phyloP scores from a whole-genome alignment of 1,284 basidiomycete species.

The Pseudozyma thailandica region DNA sequence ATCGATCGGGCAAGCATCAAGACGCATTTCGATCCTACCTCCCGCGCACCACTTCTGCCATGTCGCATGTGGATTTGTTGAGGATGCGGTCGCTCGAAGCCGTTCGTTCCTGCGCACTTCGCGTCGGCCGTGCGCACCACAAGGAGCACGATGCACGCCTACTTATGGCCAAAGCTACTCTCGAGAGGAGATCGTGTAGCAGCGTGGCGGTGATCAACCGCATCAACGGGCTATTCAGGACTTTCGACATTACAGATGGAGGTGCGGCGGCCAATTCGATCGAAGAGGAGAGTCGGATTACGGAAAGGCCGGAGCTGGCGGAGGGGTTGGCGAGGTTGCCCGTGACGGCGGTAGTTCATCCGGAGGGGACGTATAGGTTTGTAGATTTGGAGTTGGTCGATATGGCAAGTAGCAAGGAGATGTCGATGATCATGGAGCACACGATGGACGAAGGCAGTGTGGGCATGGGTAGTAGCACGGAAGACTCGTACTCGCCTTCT shows the following conservation, averaged over 20 bases:
- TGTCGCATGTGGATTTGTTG: conserved; percentile 78
- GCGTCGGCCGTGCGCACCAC: conserved; percentile 80
- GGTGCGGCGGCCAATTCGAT: conserved; percentile 75
- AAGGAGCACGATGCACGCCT: conserved; percentile 77
- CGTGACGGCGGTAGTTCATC: conserved; percentile 10
- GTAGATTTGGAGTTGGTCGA: conserved; percentile 31
- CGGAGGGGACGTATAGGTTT: conserved; percentile 22
- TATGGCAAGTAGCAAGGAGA: conserved; percentile 20
- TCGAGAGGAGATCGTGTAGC: conserved; percentile 73
- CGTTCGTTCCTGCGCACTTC: conserved; percentile 71
- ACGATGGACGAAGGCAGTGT: conserved; percentile 11
- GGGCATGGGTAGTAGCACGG: conserved; percentile 7
- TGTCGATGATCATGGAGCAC: neutral
- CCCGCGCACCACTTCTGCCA: conserved; percentile 74
- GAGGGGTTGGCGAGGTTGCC: conserved; percentile 14
- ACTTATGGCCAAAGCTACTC: conserved; percentile 71
- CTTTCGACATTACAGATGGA: conserved; percentile 76
- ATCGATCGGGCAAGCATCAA: conserved; percentile 30
- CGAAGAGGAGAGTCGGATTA: conserved; percentile 68
- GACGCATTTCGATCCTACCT: conserved; percentile 76
- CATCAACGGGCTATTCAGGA: conserved; percentile 74
- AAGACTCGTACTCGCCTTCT: conserved; percentile 26
- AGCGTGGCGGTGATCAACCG: conserved; percentile 78
- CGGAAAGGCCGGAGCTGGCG: conserved; percentile 71
- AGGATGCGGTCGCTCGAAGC: conserved; percentile 74